A percentile compares a stretch with the other conserved stretches of the same genome.
Conservation (phyloP, 495 filamentous ascomycete genomes). For the Clavariopsis aquatica region DNA sequence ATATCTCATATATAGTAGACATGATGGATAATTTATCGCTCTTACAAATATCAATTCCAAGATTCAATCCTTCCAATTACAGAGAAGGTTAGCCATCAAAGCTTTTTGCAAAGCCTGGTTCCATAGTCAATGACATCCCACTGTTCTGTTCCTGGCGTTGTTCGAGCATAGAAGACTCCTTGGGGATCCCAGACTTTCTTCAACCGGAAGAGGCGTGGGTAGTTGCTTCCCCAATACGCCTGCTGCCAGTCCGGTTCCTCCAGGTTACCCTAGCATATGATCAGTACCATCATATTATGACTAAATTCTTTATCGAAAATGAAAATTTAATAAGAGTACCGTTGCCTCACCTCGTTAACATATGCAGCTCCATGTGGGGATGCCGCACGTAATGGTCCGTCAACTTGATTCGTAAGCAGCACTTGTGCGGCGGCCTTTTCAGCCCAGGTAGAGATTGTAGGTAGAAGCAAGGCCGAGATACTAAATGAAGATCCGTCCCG, state of each 20-base stretch:
- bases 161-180: slow-evolving; percentile 7
- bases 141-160: slow-evolving; percentile 3
- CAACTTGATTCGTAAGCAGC: slow-evolving; percentile 12
- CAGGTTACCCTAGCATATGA: background rate
- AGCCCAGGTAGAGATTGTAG: background rate
- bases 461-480: background rate
- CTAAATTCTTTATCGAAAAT: background rate
- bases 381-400: slow-evolving; percentile 9
- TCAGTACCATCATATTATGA: too few species aligned
- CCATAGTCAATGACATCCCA: slow-evolving; percentile 7
- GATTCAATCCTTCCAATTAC: too few species aligned
- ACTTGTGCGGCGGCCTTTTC: background rate
- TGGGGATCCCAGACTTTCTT: slow-evolving; percentile 12
- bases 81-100: background rate
- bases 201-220: background rate
- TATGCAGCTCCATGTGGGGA: slow-evolving; percentile 25
- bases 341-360: slow-evolving; percentile 26
- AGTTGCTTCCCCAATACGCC: slow-evolving; percentile 6
- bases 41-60: too few species aligned
- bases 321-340: too few species aligned
- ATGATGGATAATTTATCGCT: too few species aligned
- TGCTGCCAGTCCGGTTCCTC: slow-evolving; percentile 1
- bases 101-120: background rate
- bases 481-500: slow-evolving; percentile 11
- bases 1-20: too few species aligned